phyloP scores from a whole-genome alignment of 257 asterid species.

The Fraxinus anomala region DNA sequence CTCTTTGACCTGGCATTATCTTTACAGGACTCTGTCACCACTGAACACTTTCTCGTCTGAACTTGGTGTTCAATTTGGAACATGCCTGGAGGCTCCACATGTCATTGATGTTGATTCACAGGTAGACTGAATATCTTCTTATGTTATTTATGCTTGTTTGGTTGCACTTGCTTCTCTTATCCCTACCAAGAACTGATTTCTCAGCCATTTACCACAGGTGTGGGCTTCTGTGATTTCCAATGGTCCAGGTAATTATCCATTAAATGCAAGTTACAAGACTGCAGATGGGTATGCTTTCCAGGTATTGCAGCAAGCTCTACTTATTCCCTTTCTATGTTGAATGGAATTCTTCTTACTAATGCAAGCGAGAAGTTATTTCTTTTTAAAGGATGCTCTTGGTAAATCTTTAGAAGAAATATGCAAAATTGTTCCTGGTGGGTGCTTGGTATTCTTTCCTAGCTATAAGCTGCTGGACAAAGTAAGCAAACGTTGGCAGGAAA shows the following conservation, averaged over 20 bases:
- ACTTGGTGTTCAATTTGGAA: constrained; percentile 89
- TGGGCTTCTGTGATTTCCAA: constrained; percentile 86
- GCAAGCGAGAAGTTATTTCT: constrained; percentile 29
- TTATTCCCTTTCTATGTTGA: constrained; percentile 13
- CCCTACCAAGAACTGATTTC: constrained; percentile 25
- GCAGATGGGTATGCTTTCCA: constrained; percentile 84
- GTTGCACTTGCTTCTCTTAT: constrained; percentile 24
- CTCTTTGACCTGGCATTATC: background rate
- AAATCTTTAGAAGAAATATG: constrained; percentile 84
- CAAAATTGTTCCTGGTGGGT: constrained; percentile 86
- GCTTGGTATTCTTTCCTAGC: constrained; percentile 95
- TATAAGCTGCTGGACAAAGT: constrained; percentile 88
- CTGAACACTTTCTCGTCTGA: constrained; percentile 88
- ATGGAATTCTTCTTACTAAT: constrained; percentile 24
- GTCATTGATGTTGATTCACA: constrained; percentile 86
- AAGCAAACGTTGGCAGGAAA: constrained; percentile 82
- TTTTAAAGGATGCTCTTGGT: constrained; percentile 78
- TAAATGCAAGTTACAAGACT: constrained; percentile 90
- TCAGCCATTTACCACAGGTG: constrained; percentile 51
- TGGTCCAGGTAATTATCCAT: constrained; percentile 84
- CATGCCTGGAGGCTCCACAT: constrained; percentile 95
- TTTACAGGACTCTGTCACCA: constrained; percentile 85
- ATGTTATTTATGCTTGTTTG: constrained; percentile 18
- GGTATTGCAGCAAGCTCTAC: constrained; percentile 47
- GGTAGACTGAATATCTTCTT: constrained; percentile 40